Conservation (phyloP, 31 red algal species). For the Asparagopsis taxiformis region DNA sequence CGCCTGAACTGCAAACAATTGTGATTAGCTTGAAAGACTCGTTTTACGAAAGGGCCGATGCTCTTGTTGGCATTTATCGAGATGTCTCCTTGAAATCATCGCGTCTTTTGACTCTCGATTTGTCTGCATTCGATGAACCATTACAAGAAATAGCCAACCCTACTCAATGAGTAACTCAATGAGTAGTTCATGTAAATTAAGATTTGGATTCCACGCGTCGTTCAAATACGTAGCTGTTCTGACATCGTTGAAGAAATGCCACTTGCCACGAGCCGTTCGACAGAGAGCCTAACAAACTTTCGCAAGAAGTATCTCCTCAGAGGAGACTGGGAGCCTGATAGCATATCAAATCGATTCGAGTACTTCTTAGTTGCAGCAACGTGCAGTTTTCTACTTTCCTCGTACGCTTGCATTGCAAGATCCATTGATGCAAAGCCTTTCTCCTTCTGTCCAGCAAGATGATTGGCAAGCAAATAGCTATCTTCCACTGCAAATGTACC, state of each 20-base stretch:
- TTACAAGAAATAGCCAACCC: background rate
- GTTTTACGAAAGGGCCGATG: slow-evolving; percentile 92
- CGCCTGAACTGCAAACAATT: slow-evolving; percentile 79
- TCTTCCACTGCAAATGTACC: slow-evolving; percentile 57
- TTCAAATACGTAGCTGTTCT: background rate
- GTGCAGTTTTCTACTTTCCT: slow-evolving; percentile 21
- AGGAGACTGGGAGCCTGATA: slow-evolving; percentile 29
- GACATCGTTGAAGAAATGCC: background rate
- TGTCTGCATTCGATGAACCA: slow-evolving; percentile 42
- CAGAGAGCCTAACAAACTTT: background rate
- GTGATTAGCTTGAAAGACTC: slow-evolving; percentile 96
- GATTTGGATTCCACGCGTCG: too few relatives aligned
- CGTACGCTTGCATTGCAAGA: slow-evolving; percentile 27
- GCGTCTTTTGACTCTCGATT: slow-evolving; percentile 66
- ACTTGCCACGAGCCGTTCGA: background rate
- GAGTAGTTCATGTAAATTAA: too few relatives aligned
- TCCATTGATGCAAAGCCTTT: slow-evolving; percentile 24
- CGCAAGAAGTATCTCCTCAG: slow-evolving; percentile 27
- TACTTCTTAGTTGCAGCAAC: slow-evolving; percentile 33
- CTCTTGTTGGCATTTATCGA: slow-evolving; percentile 93
- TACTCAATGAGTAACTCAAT: background rate
- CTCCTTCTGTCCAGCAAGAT: slow-evolving; percentile 59
- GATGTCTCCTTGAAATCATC: slow-evolving; percentile 57
- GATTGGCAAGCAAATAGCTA: slow-evolving; percentile 44
- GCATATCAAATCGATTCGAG: slow-evolving; percentile 34